Evolutionary conservation across 1,284 basidiomycete species (phyloP), one percentile per base, ranked within the genome.

Genomic region (Puccinia sorghi): DNA sequence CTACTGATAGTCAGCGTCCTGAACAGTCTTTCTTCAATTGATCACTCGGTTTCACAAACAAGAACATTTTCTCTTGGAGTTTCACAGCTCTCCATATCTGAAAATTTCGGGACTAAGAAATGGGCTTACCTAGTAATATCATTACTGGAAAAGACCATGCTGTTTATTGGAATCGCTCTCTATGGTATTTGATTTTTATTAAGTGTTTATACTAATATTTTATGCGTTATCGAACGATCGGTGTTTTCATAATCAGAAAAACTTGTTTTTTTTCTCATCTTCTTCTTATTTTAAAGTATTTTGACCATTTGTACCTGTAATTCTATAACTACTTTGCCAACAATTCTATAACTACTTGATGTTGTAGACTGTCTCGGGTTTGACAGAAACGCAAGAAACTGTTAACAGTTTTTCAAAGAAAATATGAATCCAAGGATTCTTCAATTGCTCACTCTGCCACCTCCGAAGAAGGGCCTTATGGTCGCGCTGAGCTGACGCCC

Each of bases 1-100:
- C 59, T n/a, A 63, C 59, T 13, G 59, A 63, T 13, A 63, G 59
- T 13, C 59, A 63, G 41, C 37, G n/a, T 63, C 59, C 59, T 41
- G 41, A 63, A 43, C 39, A 63, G 27, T 63, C 59, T 0, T 63
- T 41, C 59, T 63, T 63, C 20, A 37, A 41, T n/a, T 32, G 22
- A 41, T 63, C 32, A 63, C 20, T 20, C 32, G 32, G 59, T 63
- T 41, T 43, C 32, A 41, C 7, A n/a, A 41, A 11, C 9, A 5
- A n/a, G 37, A 41, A 7, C 5, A n/a, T n/a, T 32, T 63, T 1
- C 15, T 11, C 13, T 63, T 15, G 20, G 20, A 63, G 37, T 9
- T 41, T 15, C 3, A 32, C 41, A 39, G 41, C 41, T n/a, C 39
- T 63, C 43, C 41, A 41, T 22, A 41, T 63, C 37, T 41, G 0